Evolutionary conservation across 1,284 basidiomycete species (phyloP).

Genomic region (Anthracocystis panici-leucophaei): DNA sequence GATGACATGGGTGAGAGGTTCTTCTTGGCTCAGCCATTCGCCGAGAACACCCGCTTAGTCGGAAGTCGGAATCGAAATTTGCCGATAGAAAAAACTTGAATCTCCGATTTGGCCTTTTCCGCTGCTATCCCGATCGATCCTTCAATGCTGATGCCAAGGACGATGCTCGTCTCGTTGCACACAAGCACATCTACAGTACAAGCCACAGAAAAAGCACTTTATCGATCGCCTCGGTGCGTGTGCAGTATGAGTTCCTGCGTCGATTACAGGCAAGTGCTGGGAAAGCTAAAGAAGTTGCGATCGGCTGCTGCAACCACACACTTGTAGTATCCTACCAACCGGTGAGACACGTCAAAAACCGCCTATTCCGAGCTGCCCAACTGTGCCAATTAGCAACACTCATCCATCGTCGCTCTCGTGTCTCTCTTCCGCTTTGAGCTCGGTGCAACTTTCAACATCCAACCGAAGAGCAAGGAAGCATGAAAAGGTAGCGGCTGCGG

Average conservation of each 20-base stretch:
- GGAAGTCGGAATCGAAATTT: conserved; percentile 39
- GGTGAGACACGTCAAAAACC: conserved; percentile 30
- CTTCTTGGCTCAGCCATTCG: conserved; percentile 39
- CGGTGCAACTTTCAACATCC: conserved; percentile 6
- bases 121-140: neutral
- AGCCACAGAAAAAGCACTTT: neutral
- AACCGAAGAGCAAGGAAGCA: neutral
- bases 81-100: conserved; percentile 11
- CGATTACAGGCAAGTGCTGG: neutral
- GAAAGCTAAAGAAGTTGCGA: conserved; percentile 2
- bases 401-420: neutral
- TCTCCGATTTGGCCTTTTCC: neutral
- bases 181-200: neutral
- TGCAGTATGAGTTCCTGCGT: neutral
- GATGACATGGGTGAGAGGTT: conserved; percentile 3
- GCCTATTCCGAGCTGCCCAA: conserved; percentile 26
- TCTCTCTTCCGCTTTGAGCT: neutral
- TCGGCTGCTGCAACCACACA: neutral
- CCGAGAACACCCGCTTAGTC: conserved; percentile 20
- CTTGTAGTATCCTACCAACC: conserved; percentile 10
- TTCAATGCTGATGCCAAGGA: neutral
- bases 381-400: conserved; percentile 14
- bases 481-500: neutral
- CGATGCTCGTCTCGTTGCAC: neutral
- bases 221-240: neutral